Conservation (phyloP, 2,329 filamentous ascomycete genomes). For the Aureobasidium lini region DNA sequence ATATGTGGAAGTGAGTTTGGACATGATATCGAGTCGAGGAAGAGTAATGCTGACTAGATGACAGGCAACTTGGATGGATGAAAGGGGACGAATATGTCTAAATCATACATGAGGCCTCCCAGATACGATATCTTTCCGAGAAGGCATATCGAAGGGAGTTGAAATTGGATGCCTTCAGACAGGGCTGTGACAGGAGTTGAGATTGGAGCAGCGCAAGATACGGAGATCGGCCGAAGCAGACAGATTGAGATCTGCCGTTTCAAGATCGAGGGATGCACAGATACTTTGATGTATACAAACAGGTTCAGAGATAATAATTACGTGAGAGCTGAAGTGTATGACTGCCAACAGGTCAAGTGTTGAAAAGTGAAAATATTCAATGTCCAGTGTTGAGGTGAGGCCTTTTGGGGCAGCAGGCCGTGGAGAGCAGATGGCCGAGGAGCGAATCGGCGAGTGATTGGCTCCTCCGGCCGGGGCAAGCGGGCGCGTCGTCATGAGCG, state of each 20-base stretch:
- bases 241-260: background rate
- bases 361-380: background rate
- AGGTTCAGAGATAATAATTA: background rate
- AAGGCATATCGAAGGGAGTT: background rate
- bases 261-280: too few relatives aligned
- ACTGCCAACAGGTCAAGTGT: background rate
- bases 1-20: constrained; percentile 13
- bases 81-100: constrained; percentile 14
- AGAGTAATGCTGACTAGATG: background rate
- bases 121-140: background rate
- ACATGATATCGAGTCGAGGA: background rate
- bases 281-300: background rate
- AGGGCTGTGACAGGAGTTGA: background rate
- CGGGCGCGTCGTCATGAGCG: background rate
- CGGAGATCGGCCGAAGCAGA: background rate
- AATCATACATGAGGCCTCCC: background rate
- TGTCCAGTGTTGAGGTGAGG: background rate
- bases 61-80: constrained; percentile 15
- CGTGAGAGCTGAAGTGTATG: background rate
- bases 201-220: too few relatives aligned
- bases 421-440: background rate
- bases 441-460: background rate
- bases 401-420: background rate
- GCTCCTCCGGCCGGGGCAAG: background rate
- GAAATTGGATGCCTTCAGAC: too few relatives aligned